These are phyloP conservation scores for Aurantiochytrium sp. DNA, from an alignment of 108 stramenopile species.

Conservation along the genomic window DNA sequence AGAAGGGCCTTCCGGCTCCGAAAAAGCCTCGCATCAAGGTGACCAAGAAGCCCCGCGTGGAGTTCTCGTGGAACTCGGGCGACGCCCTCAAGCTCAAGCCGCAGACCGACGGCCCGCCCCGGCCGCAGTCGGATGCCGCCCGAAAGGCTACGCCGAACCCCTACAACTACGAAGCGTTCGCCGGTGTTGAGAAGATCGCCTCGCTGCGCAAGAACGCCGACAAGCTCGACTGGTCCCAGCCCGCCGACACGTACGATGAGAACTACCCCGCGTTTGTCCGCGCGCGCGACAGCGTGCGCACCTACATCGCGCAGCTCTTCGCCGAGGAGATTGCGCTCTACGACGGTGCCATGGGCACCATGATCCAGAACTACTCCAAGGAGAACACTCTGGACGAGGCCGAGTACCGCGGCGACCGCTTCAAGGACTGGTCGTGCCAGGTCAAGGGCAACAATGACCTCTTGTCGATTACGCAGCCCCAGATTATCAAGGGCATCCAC, in stretches of 20 bases:
- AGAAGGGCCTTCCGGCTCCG: slow-evolving; percentile 41
- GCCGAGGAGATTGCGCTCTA: slow-evolving; percentile 73
- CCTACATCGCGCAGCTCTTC: slow-evolving; percentile 48
- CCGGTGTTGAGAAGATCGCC: background rate
- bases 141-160: background rate
- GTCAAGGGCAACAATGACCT: slow-evolving; percentile 98
- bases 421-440: slow-evolving; percentile 81
- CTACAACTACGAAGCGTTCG: slow-evolving; percentile 3
- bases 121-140: background rate
- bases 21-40: slow-evolving; percentile 6
- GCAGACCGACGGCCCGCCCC: slow-evolving; percentile 19
- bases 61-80: background rate
- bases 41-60: background rate
- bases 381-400: slow-evolving; percentile 84
- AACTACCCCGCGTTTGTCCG: slow-evolving; percentile 26
- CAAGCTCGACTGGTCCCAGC: slow-evolving; percentile 23
- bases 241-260: background rate
- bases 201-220: background rate
- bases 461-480: slow-evolving; percentile 88
- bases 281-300: background rate
- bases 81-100: background rate
- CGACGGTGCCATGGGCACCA: slow-evolving; percentile 99
- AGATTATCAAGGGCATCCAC: slow-evolving; percentile 91
- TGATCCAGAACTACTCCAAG: slow-evolving; percentile 97
- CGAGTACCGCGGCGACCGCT: slow-evolving; percentile 90